Percentiles rank a stretch among this genome's conserved stretches.
Conservation (phyloP, 2,329 filamentous ascomycete genomes). For the Sordariomycetes sp. region DNA sequence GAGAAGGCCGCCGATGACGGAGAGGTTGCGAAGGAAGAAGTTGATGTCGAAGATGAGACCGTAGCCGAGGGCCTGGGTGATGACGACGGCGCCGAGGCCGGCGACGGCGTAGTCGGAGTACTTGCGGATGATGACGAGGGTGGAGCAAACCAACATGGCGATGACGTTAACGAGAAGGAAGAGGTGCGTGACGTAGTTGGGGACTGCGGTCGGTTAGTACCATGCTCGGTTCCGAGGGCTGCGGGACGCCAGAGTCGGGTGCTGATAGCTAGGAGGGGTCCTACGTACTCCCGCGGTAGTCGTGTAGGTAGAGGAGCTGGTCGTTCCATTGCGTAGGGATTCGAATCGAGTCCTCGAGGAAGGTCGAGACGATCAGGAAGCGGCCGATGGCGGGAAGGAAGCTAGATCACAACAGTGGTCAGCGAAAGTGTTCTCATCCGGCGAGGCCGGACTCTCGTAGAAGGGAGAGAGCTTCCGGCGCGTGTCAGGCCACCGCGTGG, state of each 20-base stretch:
- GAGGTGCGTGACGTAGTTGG: slow-evolving; percentile 73
- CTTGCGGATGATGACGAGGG: slow-evolving; percentile 81
- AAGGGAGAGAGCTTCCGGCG: not conserved
- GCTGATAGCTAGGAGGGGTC: not conserved
- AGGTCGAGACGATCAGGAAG: slow-evolving; percentile 96
- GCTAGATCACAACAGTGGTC: slow-evolving; percentile 28
- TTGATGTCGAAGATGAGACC: slow-evolving; percentile 98
- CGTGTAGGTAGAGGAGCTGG: slow-evolving; percentile 82
- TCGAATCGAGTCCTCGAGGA: slow-evolving; percentile 88
- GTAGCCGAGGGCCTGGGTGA: slow-evolving; percentile 91
- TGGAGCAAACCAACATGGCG: slow-evolving; percentile 71
- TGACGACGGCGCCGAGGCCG: slow-evolving; percentile 79
- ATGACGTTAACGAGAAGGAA: slow-evolving; percentile 88
- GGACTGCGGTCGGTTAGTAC: slow-evolving; percentile 44
- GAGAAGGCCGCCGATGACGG: slow-evolving; percentile 88
- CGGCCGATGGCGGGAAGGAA: slow-evolving; percentile 91
- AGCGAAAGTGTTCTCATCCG: not conserved
- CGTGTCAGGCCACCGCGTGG: not conserved
- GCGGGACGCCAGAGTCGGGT: not conserved
- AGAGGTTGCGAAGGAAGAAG: slow-evolving; percentile 98
- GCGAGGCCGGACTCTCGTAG: no score
- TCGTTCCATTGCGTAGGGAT: slow-evolving; percentile 97
- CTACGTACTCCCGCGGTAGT: slow-evolving; percentile 80
- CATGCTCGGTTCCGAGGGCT: not conserved
- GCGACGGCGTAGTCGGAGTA: slow-evolving; percentile 86